Evolutionary conservation across 2,329 filamentous ascomycete species (phyloP).

Genomic region (Remersonia thermophila): DNA sequence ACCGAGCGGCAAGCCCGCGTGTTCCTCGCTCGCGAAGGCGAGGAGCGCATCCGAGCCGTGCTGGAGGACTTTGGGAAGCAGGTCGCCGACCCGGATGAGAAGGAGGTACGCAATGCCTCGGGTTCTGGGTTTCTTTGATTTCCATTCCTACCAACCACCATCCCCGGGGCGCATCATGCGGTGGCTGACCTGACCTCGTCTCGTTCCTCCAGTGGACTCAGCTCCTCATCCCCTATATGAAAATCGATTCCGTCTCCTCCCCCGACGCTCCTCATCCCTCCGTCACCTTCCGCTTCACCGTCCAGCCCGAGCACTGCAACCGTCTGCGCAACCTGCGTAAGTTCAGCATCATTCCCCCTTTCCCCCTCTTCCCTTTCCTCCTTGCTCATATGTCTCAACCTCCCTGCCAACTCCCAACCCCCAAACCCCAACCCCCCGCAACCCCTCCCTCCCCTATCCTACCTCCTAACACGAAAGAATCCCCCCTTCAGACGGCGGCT

Average conservation of each 20-base stretch:
- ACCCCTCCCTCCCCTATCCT: too few species aligned
- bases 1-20: too few species aligned
- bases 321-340: constrained; percentile 36
- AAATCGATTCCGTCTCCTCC: constrained; percentile 26
- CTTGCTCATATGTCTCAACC: neutral
- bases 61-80: neutral
- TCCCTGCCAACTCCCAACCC: too few species aligned
- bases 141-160: too few species aligned
- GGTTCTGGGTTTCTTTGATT: too few species aligned
- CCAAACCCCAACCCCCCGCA: too few species aligned
- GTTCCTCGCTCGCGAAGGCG: neutral
- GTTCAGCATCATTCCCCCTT: neutral
- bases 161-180: too few species aligned
- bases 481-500: constrained; percentile 38
- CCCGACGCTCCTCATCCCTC: constrained; percentile 24
- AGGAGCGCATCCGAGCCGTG: neutral
- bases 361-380: neutral
- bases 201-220: constrained; percentile 29
- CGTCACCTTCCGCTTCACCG: constrained; percentile 22
- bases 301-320: constrained; percentile 39
- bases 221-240: constrained; percentile 29
- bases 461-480: neutral
- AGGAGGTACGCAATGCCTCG: too few species aligned
- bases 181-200: too few species aligned
- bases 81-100: neutral